These are phyloP conservation scores for Phytopythium ostracodes DNA, from an alignment of 352 stramenopile species.

Conservation along the genomic window DNA sequence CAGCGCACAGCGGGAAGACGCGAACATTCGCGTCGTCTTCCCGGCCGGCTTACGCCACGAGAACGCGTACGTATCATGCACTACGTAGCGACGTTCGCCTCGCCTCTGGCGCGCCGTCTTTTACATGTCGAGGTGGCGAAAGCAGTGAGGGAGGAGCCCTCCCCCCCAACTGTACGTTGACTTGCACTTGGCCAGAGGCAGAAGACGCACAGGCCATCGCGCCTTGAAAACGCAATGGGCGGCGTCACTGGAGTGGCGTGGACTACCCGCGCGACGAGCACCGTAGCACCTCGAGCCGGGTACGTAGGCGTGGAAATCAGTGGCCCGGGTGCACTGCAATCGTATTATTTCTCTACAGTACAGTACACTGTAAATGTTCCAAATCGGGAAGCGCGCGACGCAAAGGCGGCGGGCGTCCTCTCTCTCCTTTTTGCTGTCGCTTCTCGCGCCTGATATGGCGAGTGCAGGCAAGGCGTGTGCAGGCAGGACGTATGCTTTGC, in stretches of 20 bases:
- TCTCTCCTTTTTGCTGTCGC: too few relatives aligned
- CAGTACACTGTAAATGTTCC: not conserved
- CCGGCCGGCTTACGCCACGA: not conserved
- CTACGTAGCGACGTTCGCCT: not conserved
- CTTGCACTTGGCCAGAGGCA: not conserved
- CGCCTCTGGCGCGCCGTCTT: too few relatives aligned
- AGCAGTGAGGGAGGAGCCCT: too few relatives aligned
- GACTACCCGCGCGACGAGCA: not conserved
- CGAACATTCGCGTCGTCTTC: constrained; percentile 1
- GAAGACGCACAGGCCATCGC: not conserved
- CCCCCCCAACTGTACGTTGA: too few relatives aligned
- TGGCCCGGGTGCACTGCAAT: not conserved
- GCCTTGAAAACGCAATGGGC: too few relatives aligned
- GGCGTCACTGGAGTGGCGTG: not conserved
- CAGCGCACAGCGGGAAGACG: not conserved
- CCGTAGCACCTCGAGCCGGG: not conserved
- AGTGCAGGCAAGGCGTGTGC: not conserved
- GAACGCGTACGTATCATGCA: not conserved
- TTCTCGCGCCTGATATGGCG: not conserved
- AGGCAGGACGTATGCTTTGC: too few relatives aligned
- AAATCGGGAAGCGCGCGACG: not conserved
- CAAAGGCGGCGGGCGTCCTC: not conserved
- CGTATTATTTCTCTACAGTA: too few relatives aligned
- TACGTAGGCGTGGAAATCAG: constrained; percentile 1
- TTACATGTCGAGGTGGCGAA: too few relatives aligned